A percentile compares a stretch with the other conserved stretches of the same genome.
These are phyloP conservation scores for Aspergillus sp. DNA, from an alignment of 2,329 filamentous ascomycete genomes.

Conservation along the genomic window DNA sequence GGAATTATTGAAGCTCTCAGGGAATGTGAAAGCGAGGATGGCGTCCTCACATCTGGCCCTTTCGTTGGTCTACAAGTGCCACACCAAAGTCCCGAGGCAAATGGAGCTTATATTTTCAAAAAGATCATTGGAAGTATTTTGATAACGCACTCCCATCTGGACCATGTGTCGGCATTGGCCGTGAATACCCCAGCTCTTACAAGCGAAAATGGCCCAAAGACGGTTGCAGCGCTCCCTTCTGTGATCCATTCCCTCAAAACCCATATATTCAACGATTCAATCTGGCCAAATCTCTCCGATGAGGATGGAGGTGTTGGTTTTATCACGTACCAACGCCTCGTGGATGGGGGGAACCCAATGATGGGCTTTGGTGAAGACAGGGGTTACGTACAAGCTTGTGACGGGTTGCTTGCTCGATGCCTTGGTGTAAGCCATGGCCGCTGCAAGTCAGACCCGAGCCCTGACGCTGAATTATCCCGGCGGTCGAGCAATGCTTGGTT, in stretches of 20 bases:
- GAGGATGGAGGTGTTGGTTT: slow-evolving; percentile 93
- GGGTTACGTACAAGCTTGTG: slow-evolving; percentile 85
- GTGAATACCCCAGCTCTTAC: slow-evolving; percentile 89
- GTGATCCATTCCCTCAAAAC: slow-evolving; percentile 91
- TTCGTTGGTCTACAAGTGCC: slow-evolving; percentile 78
- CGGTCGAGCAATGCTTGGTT: slow-evolving; percentile 38
- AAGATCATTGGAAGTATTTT: slow-evolving; percentile 83
- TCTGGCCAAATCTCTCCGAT: slow-evolving; percentile 96
- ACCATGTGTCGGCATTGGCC: slow-evolving; percentile 87
- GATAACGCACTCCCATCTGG: slow-evolving; percentile 95
- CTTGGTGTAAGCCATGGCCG: slow-evolving; percentile 87
- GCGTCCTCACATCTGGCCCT: slow-evolving; percentile 56
- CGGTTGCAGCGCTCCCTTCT: slow-evolving; percentile 77
- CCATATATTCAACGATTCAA: slow-evolving; percentile 96
- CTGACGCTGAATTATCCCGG: background rate
- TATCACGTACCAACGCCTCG: slow-evolving; percentile 83
- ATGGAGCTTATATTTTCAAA: slow-evolving; percentile 76
- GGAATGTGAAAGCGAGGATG: slow-evolving; percentile 28
- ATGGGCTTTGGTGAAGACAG: slow-evolving; percentile 75
- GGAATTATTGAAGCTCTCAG: slow-evolving; percentile 80
- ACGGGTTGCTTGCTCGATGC: slow-evolving; percentile 84
- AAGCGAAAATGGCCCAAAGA: slow-evolving; percentile 74
- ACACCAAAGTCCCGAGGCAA: slow-evolving; percentile 65
- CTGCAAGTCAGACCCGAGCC: slow-evolving; percentile 65
- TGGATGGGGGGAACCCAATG: slow-evolving; percentile 83